Evolutionary conservation across 2,329 filamentous ascomycete genomes (phyloP), one percentile per base, ranked within the genome.

Genomic region (Penicillium aurantiogriseum): DNA sequence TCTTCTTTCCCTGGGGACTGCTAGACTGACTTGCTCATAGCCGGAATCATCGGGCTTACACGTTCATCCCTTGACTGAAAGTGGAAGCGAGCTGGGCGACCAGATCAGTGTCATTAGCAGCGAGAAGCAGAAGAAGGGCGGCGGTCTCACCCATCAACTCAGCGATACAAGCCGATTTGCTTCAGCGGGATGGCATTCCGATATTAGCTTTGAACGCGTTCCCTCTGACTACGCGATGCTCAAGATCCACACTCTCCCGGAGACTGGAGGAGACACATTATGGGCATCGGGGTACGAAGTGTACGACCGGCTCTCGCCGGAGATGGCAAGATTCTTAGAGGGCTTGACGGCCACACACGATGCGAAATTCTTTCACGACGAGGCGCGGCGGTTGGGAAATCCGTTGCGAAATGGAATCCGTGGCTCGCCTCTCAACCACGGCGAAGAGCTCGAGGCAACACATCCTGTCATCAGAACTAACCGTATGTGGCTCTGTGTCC

Each of bases 291-390:
- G 29, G 9, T 78, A 76, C 58, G 72, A 77, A 58, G 61, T 72
- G 1, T 77, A 76, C 55, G 76, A 77, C 63, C 73, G 74, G 13
- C 70, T 70, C 61, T 74, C 67, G 45, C 64, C 57, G 59, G 69
- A 66, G 55, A 75, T 72, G 56, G 68, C 73, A 33, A 61, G 68
- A 13, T 74, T 78, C 56, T 70, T 74, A 23, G 69, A 76, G 15
- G 62, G 69, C 1, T 61, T 79, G 66, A 79, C 75, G 36, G 71
- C 67, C 40, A 74, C 67, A 5, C 69, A 69, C 39, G 59, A 66
- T 6, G 65, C 38, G 1, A 39, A 13, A 21, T 39, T 39, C 38
- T 39, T 39, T 7, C 38, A 39, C n/a, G 38, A 39, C 0, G 38
- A 39, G n/a, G 38, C 38, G 13, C 38, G 38, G 10, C n/a, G 38